A percentile compares a stretch with the other conserved stretches of the same genome.
Evolutionary conservation across 2,329 filamentous ascomycete genomes (phyloP).

Genomic region (Sphaerostilbella broomeana): DNA sequence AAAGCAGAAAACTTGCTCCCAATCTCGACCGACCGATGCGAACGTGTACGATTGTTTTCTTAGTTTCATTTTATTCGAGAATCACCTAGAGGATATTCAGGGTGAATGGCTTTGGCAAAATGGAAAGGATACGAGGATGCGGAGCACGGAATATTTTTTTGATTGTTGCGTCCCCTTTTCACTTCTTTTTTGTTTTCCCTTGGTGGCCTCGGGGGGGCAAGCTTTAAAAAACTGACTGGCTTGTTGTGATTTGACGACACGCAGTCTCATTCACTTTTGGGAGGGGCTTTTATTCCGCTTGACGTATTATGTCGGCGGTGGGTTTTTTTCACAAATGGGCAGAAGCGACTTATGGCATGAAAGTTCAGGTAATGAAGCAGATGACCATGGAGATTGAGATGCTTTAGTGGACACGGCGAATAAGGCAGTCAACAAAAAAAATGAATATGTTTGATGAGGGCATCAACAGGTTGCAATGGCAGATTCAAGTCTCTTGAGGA

Average conservation of each 20-base stretch:
- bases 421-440: conserved; percentile 13
- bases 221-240: conserved; percentile 7
- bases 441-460: conserved; percentile 13
- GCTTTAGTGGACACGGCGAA: conserved; percentile 12
- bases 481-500: no score
- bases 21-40: conserved; percentile 19
- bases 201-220: conserved; percentile 7
- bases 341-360: no score
- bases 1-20: conserved; percentile 13
- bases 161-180: conserved; percentile 19
- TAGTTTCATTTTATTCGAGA: conserved; percentile 20
- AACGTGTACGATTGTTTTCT: conserved; percentile 33
- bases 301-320: conserved; percentile 6
- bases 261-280: conserved; percentile 11
- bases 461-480: no score
- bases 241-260: conserved; percentile 14
- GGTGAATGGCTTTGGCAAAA: conserved; percentile 22
- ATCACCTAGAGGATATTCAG: conserved; percentile 27
- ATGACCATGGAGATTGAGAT: conserved; percentile 10
- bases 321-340: conserved; percentile 10
- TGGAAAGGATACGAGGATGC: conserved; percentile 16
- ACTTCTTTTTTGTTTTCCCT: conserved; percentile 18
- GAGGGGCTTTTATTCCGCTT: conserved; percentile 4
- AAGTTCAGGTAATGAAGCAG: conserved; percentile 12
- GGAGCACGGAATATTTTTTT: conserved; percentile 20